Evolutionary conservation across 805 yeast species (phyloP).

Genomic region (Cyberlindnera mycetangii): DNA sequence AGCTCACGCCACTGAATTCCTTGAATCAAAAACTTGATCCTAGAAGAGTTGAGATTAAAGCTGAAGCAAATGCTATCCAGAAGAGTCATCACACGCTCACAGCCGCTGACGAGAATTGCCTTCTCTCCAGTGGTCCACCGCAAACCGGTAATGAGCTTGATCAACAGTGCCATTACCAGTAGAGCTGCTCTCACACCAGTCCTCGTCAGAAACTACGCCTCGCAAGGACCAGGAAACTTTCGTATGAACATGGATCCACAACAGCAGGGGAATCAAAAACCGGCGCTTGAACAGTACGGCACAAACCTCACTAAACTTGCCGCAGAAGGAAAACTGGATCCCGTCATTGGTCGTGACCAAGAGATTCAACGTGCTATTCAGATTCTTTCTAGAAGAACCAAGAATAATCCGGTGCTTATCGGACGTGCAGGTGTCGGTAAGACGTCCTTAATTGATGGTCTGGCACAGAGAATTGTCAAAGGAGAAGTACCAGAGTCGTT

Average conservation of each 20-base stretch:
- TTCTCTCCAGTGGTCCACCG: not conserved
- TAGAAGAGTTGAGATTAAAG: no score
- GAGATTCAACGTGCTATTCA: constrained; percentile 93
- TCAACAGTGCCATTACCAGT: not conserved
- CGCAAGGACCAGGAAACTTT: constrained; percentile 19
- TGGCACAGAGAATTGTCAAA: constrained; percentile 87
- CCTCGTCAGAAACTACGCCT: constrained; percentile 8
- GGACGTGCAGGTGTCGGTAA: constrained; percentile 99
- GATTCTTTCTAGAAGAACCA: constrained; percentile 86
- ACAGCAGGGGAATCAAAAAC: constrained; percentile 45
- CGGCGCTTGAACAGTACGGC: constrained; percentile 84
- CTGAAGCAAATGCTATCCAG: constrained; percentile 9
- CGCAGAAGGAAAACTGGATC: constrained; percentile 85
- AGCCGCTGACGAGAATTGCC: not conserved
- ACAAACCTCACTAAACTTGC: constrained; percentile 85
- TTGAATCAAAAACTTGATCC: no score
- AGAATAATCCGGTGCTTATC: constrained; percentile 91
- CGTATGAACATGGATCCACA: constrained; percentile 39
- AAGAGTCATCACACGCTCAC: constrained; percentile 1
- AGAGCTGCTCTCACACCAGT: not conserved
- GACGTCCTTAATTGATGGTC: constrained; percentile 94
- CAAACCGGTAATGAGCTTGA: not conserved
- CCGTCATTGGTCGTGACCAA: constrained; percentile 95
- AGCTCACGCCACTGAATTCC: not conserved
- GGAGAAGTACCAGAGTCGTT: constrained; percentile 95